Conservation (phyloP, 176 grass and related monocot species). For the Otatea glauca region DNA sequence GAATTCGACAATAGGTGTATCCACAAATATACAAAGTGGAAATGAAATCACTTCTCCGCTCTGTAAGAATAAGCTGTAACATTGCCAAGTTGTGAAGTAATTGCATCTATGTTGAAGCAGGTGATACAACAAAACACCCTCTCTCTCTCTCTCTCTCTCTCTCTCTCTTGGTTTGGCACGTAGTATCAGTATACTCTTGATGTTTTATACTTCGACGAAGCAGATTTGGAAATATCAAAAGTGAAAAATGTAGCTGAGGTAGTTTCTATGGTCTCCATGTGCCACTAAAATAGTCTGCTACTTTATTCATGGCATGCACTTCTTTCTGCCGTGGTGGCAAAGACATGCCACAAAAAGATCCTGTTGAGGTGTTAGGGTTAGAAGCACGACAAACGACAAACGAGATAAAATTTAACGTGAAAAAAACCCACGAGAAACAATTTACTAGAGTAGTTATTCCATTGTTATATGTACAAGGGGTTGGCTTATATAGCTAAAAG, state of each 20-base stretch:
- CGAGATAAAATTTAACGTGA: no score
- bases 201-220: not conserved
- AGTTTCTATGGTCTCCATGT: not conserved
- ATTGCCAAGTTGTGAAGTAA: not conserved
- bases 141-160: not conserved
- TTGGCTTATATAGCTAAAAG: no score
- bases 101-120: conserved; percentile 3
- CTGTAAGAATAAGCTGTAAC: not conserved
- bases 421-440: no score
- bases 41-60: not conserved
- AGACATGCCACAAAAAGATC: no score
- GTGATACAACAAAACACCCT: not conserved
- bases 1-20: not conserved
- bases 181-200: not conserved
- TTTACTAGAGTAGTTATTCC: no score
- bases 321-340: not conserved
- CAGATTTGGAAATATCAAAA: not conserved
- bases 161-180: not conserved
- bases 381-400: no score
- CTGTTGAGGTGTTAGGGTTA: no score
- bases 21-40: not conserved
- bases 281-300: not conserved
- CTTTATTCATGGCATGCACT: not conserved
- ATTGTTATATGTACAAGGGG: no score
- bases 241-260: not conserved